phyloP scores from a whole-genome alignment of 768 basidiomycete genomes.

The Rhizopogon roseolus region DNA sequence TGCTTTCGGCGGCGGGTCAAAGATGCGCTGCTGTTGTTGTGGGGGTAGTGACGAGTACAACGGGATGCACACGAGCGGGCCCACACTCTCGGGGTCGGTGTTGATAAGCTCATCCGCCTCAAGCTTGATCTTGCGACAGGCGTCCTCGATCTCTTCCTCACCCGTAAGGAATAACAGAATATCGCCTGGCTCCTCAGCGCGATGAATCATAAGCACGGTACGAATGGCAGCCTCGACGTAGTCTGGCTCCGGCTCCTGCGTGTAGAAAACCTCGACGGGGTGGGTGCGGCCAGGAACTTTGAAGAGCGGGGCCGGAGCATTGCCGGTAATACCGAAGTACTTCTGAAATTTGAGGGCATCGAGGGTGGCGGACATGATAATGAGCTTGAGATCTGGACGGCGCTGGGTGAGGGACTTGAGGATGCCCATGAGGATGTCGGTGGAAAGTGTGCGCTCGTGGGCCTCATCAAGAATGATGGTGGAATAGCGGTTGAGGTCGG shows the following conservation, averaged over 20 bases:
- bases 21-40: conserved; percentile 93
- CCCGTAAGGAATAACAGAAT: conserved; percentile 94
- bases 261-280: conserved; percentile 94
- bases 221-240: conserved; percentile 97
- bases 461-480: conserved; percentile 99
- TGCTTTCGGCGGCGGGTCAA: conserved; percentile 78
- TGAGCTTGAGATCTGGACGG: conserved; percentile 89
- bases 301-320: conserved; percentile 65
- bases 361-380: conserved; percentile 97
- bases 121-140: conserved; percentile 86
- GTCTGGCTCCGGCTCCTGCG: conserved; percentile 88
- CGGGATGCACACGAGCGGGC: conserved; percentile 86
- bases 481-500: conserved; percentile 81
- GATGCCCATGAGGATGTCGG: conserved; percentile 97
- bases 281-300: conserved; percentile 92
- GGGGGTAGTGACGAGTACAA: conserved; percentile 95
- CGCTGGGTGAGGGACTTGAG: conserved; percentile 79
- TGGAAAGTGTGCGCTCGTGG: conserved; percentile 95
- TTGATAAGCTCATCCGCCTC: conserved; percentile 84
- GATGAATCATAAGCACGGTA: conserved; percentile 95
- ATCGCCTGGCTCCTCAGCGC: conserved; percentile 91
- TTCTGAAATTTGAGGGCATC: conserved; percentile 96
- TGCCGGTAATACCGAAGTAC: conserved; percentile 64
- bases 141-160: conserved; percentile 97
- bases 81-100: conserved; percentile 68